Evolutionary conservation across 805 yeast species (phyloP).

Genomic region (Candida stauntonica): DNA sequence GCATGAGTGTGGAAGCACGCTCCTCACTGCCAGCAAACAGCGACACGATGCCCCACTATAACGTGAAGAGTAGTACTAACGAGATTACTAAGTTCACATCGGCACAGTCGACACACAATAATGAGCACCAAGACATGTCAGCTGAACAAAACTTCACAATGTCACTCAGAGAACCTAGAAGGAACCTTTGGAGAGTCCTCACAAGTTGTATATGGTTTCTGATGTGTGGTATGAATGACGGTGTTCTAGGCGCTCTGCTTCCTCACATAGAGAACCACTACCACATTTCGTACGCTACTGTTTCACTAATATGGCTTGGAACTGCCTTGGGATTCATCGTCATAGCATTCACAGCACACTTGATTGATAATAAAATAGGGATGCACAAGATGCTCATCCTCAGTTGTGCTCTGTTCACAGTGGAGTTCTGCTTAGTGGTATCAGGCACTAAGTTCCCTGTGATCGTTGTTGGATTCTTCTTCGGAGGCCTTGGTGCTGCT

Average conservation of each 20-base stretch:
- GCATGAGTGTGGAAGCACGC: no score
- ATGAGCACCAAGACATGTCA: no score
- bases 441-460: slow-evolving; percentile 46
- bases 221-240: slow-evolving; percentile 45
- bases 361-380: slow-evolving; percentile 38
- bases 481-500: slow-evolving; percentile 57
- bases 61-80: neutral
- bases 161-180: slow-evolving; percentile 42
- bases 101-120: neutral
- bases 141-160: neutral
- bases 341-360: slow-evolving; percentile 43
- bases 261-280: slow-evolving; percentile 49
- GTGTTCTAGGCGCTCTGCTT: slow-evolving; percentile 54
- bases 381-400: slow-evolving; percentile 34
- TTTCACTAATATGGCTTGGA: slow-evolving; percentile 53
- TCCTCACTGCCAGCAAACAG: no score
- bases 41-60: no score
- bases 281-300: slow-evolving; percentile 43
- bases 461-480: slow-evolving; percentile 44
- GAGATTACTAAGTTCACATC: neutral
- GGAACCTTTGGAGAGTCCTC: slow-evolving; percentile 38
- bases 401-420: slow-evolving; percentile 34
- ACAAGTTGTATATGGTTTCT: slow-evolving; percentile 39
- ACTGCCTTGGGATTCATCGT: slow-evolving; percentile 51
- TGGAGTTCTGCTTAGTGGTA: slow-evolving; percentile 42